Conservation (phyloP, 2,329 filamentous ascomycete genomes). For the Aspergillus fijiensis region DNA sequence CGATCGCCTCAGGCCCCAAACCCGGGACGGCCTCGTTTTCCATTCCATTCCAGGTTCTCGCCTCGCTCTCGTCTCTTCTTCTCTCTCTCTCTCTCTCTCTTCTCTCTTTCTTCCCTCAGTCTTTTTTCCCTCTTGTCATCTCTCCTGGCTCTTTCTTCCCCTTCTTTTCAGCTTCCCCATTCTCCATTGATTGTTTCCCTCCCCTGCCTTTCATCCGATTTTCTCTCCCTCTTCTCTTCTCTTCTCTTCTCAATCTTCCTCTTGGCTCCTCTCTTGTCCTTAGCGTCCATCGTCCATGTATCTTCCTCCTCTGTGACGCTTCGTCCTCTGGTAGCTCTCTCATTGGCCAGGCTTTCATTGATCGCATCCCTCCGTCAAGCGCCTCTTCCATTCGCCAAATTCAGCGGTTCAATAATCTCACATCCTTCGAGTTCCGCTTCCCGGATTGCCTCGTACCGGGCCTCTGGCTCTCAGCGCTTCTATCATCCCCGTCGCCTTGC, state of each 20-base stretch:
- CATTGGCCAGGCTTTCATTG: slow-evolving; percentile 36
- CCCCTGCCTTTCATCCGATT: slow-evolving; percentile 7
- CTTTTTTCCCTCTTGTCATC: slow-evolving; percentile 18
- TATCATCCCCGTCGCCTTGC: slow-evolving; percentile 14
- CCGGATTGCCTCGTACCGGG: slow-evolving; percentile 18
- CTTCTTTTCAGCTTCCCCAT: not conserved
- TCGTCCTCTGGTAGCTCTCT: slow-evolving; percentile 18
- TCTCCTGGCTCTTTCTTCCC: slow-evolving; percentile 20
- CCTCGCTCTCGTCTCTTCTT: slow-evolving; percentile 22
- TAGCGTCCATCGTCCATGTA: slow-evolving; percentile 10
- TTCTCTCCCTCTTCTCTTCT: not conserved
- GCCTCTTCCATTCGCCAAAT: slow-evolving; percentile 33
- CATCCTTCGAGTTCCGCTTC: slow-evolving; percentile 11
- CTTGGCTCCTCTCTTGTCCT: not conserved
- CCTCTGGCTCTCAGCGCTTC: slow-evolving; percentile 16
- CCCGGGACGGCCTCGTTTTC: slow-evolving; percentile 35
- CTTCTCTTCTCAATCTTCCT: not conserved
- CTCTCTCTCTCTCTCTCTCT: slow-evolving; percentile 18
- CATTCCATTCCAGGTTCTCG: slow-evolving; percentile 39
- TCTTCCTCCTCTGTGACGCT: slow-evolving; percentile 16
- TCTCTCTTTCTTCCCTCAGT: slow-evolving; percentile 14
- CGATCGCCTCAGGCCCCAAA: slow-evolving; percentile 26
- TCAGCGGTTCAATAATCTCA: slow-evolving; percentile 24
- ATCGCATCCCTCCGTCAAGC: slow-evolving; percentile 34
- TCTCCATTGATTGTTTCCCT: slow-evolving; percentile 9